phyloP scores from a whole-genome alignment of 306 rosid genomes.

The Vigna hirtella region DNA sequence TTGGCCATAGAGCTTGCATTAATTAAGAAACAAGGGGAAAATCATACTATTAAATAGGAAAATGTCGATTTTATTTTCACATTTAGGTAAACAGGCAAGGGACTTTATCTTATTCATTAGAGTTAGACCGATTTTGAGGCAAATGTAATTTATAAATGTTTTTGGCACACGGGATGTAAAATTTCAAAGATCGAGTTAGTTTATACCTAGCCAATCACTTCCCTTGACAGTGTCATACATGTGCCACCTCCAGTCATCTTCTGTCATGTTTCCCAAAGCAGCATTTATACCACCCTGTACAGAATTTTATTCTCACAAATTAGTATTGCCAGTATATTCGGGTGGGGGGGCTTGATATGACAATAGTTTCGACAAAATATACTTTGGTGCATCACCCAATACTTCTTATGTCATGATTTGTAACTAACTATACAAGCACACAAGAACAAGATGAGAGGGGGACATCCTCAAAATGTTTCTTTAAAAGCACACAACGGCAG shows the following conservation, averaged over 20 bases:
- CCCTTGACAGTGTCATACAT: conserved; percentile 97
- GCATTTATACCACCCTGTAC: conserved; percentile 93
- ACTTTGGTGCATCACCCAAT: conserved; percentile 8
- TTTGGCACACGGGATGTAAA: not conserved
- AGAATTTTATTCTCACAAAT: conserved; percentile 36
- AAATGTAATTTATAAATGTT: not conserved
- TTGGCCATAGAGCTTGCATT: conserved; percentile 35
- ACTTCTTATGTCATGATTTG: conserved; percentile 4
- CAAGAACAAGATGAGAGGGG: not conserved
- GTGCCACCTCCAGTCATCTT: conserved; percentile 99
- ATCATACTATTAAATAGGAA: conserved; percentile 15
- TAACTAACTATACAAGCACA: conserved; percentile 7
- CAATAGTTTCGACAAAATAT: conserved; percentile 7
- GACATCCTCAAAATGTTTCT: conserved; percentile 1
- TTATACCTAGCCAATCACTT: conserved; percentile 91
- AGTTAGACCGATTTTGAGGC: conserved; percentile 25
- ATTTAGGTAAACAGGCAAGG: conserved; percentile 32
- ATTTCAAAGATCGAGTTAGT: conserved; percentile 23
- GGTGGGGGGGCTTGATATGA: not conserved
- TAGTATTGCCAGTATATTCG: conserved; percentile 23
- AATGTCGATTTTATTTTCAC: not conserved
- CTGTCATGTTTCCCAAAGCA: conserved; percentile 88
- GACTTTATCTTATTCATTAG: conserved; percentile 15
- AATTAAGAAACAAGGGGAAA: not conserved
- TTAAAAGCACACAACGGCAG: conserved; percentile 7